Evolutionary conservation across 1,284 basidiomycete species (phyloP).

Genomic region (Ustilago cynodontis): DNA sequence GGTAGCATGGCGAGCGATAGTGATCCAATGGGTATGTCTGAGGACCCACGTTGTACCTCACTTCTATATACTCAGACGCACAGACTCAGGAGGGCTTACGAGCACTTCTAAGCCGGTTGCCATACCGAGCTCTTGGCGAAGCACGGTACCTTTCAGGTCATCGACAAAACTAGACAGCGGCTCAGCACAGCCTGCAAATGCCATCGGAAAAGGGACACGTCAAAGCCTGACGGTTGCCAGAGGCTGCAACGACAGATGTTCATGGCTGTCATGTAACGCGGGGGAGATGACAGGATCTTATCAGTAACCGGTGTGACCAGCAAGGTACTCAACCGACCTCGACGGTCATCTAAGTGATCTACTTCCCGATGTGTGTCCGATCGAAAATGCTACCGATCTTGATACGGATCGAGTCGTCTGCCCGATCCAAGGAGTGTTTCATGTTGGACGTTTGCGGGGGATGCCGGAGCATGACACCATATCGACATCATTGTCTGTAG

Average conservation of each 20-base stretch:
- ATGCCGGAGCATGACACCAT: conserved; percentile 1
- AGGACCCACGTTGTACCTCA: neutral
- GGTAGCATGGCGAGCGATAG: conserved; percentile 26
- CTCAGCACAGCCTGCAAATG: neutral
- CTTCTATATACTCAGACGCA: conserved; percentile 7
- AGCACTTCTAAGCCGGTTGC: neutral
- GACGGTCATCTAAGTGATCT: conserved; percentile 14
- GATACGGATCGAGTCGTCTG: neutral
- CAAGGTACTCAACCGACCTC: conserved; percentile 29
- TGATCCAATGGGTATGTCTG: neutral
- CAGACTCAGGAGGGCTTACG: neutral
- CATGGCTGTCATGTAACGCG: conserved; percentile 24
- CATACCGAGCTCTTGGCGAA: neutral
- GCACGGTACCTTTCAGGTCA: conserved; percentile 28
- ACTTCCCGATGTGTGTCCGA: neutral
- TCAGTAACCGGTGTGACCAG: conserved; percentile 21
- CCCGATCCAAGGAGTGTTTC: neutral
- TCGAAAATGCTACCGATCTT: neutral
- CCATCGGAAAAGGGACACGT: neutral
- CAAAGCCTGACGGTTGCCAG: neutral
- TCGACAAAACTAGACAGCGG: too few species aligned
- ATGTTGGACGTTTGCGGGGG: neutral
- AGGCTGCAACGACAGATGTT: neutral
- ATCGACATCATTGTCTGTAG: neutral
- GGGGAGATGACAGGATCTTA: conserved; percentile 23